Conservation (phyloP, 164 flowering plant species). For the Stephania cephalantha region DNA sequence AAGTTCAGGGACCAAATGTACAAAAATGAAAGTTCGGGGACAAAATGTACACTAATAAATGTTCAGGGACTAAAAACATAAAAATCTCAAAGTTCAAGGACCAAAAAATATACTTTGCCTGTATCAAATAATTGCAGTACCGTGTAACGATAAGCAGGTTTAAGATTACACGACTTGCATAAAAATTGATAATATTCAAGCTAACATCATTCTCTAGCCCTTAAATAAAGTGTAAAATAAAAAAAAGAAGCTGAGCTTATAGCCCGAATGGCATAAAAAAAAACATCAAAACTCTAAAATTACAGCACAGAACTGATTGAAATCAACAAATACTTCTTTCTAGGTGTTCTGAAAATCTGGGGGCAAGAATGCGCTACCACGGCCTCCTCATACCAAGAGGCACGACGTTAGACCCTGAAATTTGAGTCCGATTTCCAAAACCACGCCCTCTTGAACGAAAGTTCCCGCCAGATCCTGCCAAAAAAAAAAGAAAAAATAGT, state of each 20-base stretch:
- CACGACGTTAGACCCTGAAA: constrained; percentile 58
- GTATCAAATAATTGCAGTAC: no score
- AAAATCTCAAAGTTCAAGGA: no score
- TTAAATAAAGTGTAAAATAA: no score
- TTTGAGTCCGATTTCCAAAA: constrained; percentile 35
- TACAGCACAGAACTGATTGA: background rate
- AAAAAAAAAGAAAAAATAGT: background rate
- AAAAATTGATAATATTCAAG: no score
- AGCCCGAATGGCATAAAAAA: background rate
- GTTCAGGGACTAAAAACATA: no score
- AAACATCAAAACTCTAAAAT: background rate
- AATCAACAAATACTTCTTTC: constrained; percentile 3
- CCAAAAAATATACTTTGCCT: no score
- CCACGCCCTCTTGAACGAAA: constrained; percentile 70
- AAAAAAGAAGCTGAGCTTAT: background rate
- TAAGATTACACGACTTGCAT: no score
- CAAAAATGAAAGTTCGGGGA: no score
- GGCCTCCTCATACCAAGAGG: constrained; percentile 50
- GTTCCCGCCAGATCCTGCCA: constrained; percentile 52
- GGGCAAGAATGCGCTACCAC: constrained; percentile 29
- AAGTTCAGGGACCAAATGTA: no score
- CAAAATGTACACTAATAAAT: no score
- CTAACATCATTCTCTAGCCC: no score
- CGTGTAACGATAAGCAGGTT: no score
- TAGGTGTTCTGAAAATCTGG: background rate